A percentile compares a stretch with the other conserved stretches of the same genome.
These are phyloP conservation scores for Xerocomellus amylosporus DNA, from an alignment of 768 basidiomycete species.

Conservation along the genomic window DNA sequence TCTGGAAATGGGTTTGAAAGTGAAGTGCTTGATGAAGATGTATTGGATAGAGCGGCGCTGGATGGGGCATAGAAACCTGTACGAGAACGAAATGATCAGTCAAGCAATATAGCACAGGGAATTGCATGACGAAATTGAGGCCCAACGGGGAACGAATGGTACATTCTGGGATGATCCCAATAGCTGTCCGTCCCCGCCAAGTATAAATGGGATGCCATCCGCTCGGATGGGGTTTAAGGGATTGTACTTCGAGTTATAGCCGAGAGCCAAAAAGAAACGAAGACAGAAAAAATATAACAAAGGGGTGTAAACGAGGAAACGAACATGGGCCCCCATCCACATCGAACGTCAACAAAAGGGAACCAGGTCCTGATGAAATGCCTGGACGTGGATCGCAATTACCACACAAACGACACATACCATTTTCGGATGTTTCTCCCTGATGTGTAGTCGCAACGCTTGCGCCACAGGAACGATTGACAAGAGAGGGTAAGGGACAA, in stretches of 20 bases:
- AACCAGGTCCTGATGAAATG: neutral
- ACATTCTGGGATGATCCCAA: neutral
- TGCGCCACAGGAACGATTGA: neutral
- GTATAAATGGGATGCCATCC: neutral
- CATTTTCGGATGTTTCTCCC: constrained; percentile 8
- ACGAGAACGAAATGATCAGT: neutral
- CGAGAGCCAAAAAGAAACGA: neutral
- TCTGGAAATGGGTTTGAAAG: neutral
- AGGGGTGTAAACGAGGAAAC: neutral
- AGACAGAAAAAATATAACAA: neutral
- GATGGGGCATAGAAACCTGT: constrained; percentile 5
- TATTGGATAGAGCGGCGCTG: neutral
- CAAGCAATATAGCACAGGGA: neutral
- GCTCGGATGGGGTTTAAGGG: neutral
- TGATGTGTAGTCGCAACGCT: neutral
- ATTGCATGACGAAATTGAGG: neutral
- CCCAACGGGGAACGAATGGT: neutral
- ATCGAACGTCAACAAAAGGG: neutral
- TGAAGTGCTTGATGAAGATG: neutral
- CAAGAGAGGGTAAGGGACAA: neutral
- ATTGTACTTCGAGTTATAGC: neutral
- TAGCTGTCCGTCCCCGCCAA: neutral
- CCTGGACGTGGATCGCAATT: constrained; percentile 2
- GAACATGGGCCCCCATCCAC: neutral
- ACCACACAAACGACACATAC: constrained; percentile 18